Conservation (phyloP, 345 rosid species). For the Eucalyptus polyanthemos region DNA sequence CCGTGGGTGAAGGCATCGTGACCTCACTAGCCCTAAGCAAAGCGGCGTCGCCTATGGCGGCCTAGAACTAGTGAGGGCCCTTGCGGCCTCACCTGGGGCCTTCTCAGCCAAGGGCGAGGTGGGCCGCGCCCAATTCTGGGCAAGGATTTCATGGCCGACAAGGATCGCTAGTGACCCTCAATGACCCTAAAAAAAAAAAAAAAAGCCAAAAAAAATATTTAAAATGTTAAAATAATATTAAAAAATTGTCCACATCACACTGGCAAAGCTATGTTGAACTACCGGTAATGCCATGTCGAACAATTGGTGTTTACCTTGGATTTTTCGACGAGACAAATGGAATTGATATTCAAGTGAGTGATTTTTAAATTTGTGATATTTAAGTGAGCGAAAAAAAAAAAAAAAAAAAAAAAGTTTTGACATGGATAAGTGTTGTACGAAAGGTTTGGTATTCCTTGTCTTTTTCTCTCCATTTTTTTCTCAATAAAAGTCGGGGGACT, state of each 20-base stretch:
- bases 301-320: fast-evolving
- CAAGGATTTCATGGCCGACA: too few species aligned
- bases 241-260: fast-evolving
- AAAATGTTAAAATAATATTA: too few species aligned
- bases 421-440: too few species aligned
- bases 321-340: fast-evolving
- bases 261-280: fast-evolving
- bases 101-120: fast-evolving
- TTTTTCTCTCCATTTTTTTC: neutral
- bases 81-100: fast-evolving
- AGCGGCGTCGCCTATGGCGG: fast-evolving
- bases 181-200: fast-evolving
- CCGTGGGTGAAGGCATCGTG: fast-evolving
- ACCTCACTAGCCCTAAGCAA: fast-evolving
- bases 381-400: fast-evolving
- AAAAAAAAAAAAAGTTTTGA: too few species aligned
- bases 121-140: too few species aligned
- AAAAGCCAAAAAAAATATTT: too few species aligned
- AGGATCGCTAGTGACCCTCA: fast-evolving
- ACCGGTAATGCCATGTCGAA: fast-evolving
- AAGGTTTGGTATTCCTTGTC: fast-evolving
- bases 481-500: fast-evolving
- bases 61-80: fast-evolving
- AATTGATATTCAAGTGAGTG: too few species aligned
- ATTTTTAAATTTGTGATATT: fast-evolving